Base-by-base conservation (phyloP, 2,329 filamentous ascomycete genomes). In the Talaromyces sp. region DNA sequence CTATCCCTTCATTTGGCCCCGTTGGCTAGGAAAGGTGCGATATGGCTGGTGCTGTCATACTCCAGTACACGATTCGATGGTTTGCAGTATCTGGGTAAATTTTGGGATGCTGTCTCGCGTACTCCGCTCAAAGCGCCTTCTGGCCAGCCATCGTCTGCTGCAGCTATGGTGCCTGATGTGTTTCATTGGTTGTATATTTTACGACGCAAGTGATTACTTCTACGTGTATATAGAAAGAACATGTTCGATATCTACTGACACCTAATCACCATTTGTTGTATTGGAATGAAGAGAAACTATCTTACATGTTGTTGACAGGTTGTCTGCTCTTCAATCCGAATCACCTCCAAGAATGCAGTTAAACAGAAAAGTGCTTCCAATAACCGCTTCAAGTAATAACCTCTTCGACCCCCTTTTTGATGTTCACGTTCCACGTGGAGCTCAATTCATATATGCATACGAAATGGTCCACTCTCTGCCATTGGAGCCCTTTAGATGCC, bases 161-260 rank as follows among this genome's bases (percentile, higher is more conserved):
- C 64, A 37, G 67, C 67, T 5, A 50, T 70, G 59, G 63, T 67
- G 4, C 70, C 71, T 0, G 65, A 71, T 11, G 64, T 73, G 5
- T 73, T 68, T 55, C 71, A 73, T 58, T 73, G 70, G 71, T 33
- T 72, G 11, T 73, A 73, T 63, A 62, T 68, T 3, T 53, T 73
- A 25, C 63, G 33, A 25, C 45, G 66, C 40, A 56, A 46, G 7
- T 59, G 43, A 59, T 48, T 3, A 28, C 21, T 15, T 17, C 36
- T 28, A 22, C 13, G 15, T 22, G 13, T 19, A 43, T 35, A 8
- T 48, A 35, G 1, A 35, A 2, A 35, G 17, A 9, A 35, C 10
- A 33, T 35, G 17, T 1, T 21, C 6, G 5, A 9, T 25, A 1
- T 33, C 8, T 21, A 25, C 39, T 25, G 35, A 39, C 17, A 10